phyloP scores from a whole-genome alignment of 2,329 filamentous ascomycete genomes.

The Botrytis tulipae region DNA sequence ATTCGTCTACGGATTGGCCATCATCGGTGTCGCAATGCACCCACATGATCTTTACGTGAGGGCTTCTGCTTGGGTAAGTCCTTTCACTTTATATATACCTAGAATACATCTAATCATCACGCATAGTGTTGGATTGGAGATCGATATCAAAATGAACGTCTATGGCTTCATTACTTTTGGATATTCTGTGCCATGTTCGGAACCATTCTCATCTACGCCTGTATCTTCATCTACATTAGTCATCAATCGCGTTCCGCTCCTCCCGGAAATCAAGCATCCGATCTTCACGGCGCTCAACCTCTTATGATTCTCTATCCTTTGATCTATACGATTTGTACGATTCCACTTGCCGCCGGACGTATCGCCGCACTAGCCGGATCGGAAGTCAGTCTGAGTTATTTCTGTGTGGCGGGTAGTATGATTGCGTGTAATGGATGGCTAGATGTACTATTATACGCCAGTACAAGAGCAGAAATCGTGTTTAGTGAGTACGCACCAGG shows the following conservation, averaged over 20 bases:
- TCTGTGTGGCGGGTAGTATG: conserved; percentile 58
- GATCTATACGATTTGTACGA: conserved; percentile 67
- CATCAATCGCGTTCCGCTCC: conserved; percentile 9
- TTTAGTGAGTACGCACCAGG: conserved; percentile 45
- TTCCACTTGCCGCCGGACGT: conserved; percentile 62
- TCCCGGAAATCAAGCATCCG: not conserved
- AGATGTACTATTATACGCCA: conserved; percentile 54
- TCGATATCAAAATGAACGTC: conserved; percentile 52
- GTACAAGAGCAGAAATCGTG: conserved; percentile 52
- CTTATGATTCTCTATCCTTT: conserved; percentile 67
- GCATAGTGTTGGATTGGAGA: conserved; percentile 63
- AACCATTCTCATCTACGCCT: conserved; percentile 48
- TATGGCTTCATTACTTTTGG: conserved; percentile 64
- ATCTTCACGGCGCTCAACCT: conserved; percentile 30
- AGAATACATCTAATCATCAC: not conserved
- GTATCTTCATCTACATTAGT: conserved; percentile 35
- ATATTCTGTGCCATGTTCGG: conserved; percentile 55
- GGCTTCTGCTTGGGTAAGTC: conserved; percentile 59
- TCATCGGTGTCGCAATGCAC: conserved; percentile 46
- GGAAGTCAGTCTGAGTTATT: conserved; percentile 52
- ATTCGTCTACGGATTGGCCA: conserved; percentile 57
- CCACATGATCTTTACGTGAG: conserved; percentile 56
- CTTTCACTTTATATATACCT: not conserved
- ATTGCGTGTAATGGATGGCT: conserved; percentile 57
- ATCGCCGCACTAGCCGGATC: conserved; percentile 60